phyloP scores from a whole-genome alignment of 2,329 filamentous ascomycete species.

The Penicillium griseofulvum region DNA sequence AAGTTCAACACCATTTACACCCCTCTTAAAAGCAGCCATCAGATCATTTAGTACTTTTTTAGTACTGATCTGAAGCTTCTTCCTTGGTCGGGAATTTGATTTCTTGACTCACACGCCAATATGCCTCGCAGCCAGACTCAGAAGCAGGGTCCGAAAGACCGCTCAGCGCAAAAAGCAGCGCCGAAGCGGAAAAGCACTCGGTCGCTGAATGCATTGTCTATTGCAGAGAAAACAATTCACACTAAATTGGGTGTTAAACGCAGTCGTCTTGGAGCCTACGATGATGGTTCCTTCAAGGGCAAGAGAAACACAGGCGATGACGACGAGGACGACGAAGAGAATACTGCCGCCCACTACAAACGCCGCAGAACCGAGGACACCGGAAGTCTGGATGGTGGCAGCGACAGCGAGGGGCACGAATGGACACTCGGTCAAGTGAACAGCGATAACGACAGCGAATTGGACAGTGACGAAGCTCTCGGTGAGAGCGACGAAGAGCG shows the following conservation, averaged over 20 bases:
- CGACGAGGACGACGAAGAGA: conserved; percentile 42
- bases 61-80: conserved; percentile 5
- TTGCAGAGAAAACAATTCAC: conserved; percentile 59
- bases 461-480: conserved; percentile 79
- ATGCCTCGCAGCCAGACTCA: conserved; percentile 46
- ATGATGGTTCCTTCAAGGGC: conserved; percentile 44
- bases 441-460: conserved; percentile 65
- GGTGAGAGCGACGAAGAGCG: conserved; percentile 83
- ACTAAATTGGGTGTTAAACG: conserved; percentile 54
- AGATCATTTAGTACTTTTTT: conserved; percentile 7
- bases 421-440: conserved; percentile 74
- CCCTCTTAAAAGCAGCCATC: conserved; percentile 13
- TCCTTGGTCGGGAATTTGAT: background rate
- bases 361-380: conserved; percentile 40
- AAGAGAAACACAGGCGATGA: conserved; percentile 40
- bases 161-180: conserved; percentile 41
- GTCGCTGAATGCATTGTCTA: conserved; percentile 61
- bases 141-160: conserved; percentile 40
- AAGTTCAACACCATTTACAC: conserved; percentile 23
- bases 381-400: conserved; percentile 66
- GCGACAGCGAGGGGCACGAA: conserved; percentile 80
- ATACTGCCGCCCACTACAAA: conserved; percentile 45
- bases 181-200: conserved; percentile 50
- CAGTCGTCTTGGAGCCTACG: conserved; percentile 59
- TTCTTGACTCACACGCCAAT: conserved; percentile 10